A percentile compares a stretch with the other conserved stretches of the same genome.
phyloP scores from a whole-genome alignment of 805 yeast species.

The Maudiozyma barnettii region DNA sequence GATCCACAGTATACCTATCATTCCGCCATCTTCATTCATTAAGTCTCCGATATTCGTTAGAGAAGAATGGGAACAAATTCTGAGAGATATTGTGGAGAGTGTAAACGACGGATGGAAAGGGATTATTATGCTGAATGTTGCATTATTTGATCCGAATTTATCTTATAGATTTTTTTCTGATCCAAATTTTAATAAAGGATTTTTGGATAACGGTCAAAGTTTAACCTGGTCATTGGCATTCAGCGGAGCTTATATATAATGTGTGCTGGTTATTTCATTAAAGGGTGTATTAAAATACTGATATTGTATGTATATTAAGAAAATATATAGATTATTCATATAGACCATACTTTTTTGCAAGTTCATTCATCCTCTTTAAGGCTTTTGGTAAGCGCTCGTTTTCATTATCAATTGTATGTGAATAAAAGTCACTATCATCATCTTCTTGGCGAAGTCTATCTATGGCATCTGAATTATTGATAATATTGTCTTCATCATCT shows the following conservation, averaged over 20 bases:
- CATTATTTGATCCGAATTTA: slow-evolving; percentile 56
- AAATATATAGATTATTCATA: slow-evolving; percentile 5
- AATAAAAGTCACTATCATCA: background rate
- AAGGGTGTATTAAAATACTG: background rate
- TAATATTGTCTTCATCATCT: background rate
- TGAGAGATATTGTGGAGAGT: slow-evolving; percentile 35
- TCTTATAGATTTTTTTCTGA: slow-evolving; percentile 56
- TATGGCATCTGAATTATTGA: too few species aligned
- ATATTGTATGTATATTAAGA: slow-evolving; percentile 2
- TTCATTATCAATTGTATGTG: background rate
- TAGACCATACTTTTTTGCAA: slow-evolving; percentile 21
- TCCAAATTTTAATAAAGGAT: slow-evolving; percentile 40
- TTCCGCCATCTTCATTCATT: slow-evolving; percentile 53
- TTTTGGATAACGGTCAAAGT: slow-evolving; percentile 78
- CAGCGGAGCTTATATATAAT: slow-evolving; percentile 35
- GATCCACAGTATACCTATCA: slow-evolving; percentile 68
- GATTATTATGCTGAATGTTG: slow-evolving; percentile 60
- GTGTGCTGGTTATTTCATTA: background rate
- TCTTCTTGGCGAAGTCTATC: background rate
- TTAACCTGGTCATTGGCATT: slow-evolving; percentile 79
- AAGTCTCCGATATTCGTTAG: slow-evolving; percentile 44
- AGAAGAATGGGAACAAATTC: slow-evolving; percentile 54
- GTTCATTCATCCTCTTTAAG: slow-evolving; percentile 19
- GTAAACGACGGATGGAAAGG: slow-evolving; percentile 68
- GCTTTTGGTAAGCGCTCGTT: slow-evolving; percentile 16